Evolutionary conservation across 768 basidiomycete genomes (phyloP), one percentile per base, ranked within the genome.

Genomic region (Panaeolus papilionaceus): DNA sequence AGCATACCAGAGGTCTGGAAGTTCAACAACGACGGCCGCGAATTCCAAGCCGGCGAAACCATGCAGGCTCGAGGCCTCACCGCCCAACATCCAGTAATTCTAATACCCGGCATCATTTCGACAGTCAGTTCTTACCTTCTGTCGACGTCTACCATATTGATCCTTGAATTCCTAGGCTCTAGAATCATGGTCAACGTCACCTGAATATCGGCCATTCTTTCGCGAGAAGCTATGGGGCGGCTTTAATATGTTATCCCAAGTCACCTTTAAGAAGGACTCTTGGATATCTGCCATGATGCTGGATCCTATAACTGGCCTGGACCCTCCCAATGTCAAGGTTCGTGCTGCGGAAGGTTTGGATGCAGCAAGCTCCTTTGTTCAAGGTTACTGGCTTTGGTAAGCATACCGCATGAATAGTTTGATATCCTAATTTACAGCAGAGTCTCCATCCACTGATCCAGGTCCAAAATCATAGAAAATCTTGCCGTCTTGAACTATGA

Each of bases 301-400:
- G 9, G 96, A 99, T 76, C 92, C 94, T 0, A 83, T 90, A 18
- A 98, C 96, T 0, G 97, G 97, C 0, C 83, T 99, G 6, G 97
- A 99, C 74, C 93, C 94, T 3, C 87, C 89, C 0, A 91, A 88
- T 16, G 89, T 88, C 54, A 98, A 95, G 76, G 89, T 99, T 66
- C 85, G 97, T 40, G 94, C 96, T 12, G 95, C 94, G 0, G 94
- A 98, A 77, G 96, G 96, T 0, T 88, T 97, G 23, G 92, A 94
- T 74, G 95, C 95, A 0, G 96, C 95, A 2, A 93, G 92, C 69
- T 90, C 84, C 71, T 92, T 94, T 71, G 88, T 95, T 66, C 89
- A 91, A 75, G 95, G 96, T 0, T 99, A 96, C 75, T 99, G 96
- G 96, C 89, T 97, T 64, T 97, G 95, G 94, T 90, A 73, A 64